These are phyloP conservation scores for Platismatia glauca DNA, from an alignment of 495 filamentous ascomycete genomes.

Conservation along the genomic window DNA sequence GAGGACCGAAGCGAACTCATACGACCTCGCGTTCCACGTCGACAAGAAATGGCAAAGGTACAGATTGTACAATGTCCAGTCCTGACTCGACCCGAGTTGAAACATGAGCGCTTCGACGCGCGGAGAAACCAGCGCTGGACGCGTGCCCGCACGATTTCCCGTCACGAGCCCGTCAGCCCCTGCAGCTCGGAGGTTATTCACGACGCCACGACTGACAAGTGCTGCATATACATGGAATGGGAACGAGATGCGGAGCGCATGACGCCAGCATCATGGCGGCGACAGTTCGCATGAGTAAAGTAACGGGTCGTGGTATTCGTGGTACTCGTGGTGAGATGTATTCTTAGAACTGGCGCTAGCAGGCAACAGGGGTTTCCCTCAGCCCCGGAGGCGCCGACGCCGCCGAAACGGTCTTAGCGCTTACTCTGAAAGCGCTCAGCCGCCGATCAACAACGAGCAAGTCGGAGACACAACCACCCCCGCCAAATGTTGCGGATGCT, in stretches of 20 bases:
- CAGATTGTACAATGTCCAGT: constrained; percentile 22
- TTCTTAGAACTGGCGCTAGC: no score
- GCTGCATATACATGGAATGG: not conserved
- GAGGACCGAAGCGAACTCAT: constrained; percentile 47
- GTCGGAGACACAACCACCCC: no score
- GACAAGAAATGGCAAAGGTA: constrained; percentile 48
- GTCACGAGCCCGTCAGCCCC: not conserved
- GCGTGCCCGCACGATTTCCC: not conserved
- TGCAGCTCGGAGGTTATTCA: not conserved
- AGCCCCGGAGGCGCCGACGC: no score
- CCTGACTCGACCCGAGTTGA: not conserved
- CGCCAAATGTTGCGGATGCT: no score
- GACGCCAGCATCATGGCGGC: not conserved
- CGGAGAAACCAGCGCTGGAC: not conserved
- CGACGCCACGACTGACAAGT: not conserved
- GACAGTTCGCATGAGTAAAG: not conserved
- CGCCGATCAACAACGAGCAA: no score
- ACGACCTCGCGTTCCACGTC: constrained; percentile 51
- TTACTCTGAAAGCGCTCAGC: no score
- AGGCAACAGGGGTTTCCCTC: no score
- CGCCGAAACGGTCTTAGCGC: no score
- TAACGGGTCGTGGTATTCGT: not conserved
- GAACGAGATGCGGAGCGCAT: no score
- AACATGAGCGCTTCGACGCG: not conserved
- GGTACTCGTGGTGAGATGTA: no score